A percentile compares a stretch with the other conserved stretches of the same genome.
These are phyloP conservation scores for Neurospora intermedia DNA, from an alignment of 495 filamentous ascomycete genomes.

Conservation along the genomic window DNA sequence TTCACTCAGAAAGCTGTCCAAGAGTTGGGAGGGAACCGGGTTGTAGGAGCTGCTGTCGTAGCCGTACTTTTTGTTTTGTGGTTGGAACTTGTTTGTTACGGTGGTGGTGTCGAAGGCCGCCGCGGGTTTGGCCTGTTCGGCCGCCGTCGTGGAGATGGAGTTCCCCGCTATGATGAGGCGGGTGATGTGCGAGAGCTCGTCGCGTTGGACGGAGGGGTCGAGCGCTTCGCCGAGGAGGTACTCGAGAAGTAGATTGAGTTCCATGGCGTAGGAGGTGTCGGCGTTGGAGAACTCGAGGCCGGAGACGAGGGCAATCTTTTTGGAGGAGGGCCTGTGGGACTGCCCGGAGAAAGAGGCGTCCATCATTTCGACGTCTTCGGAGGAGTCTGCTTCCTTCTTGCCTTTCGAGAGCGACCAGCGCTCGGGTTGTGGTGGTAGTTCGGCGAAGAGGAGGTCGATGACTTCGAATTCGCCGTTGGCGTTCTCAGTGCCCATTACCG, in stretches of 20 bases:
- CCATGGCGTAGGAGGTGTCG: slow-evolving; percentile 54
- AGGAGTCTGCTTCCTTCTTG: slow-evolving; percentile 12
- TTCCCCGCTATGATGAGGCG: slow-evolving; percentile 88
- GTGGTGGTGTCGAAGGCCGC: slow-evolving; percentile 21
- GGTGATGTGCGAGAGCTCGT: slow-evolving; percentile 57
- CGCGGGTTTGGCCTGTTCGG: slow-evolving; percentile 8
- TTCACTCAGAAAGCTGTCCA: slow-evolving; percentile 73
- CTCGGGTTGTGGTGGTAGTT: slow-evolving; percentile 67
- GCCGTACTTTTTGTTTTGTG: slow-evolving; percentile 68
- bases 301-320: slow-evolving; percentile 80
- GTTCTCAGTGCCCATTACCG: slow-evolving; percentile 88
- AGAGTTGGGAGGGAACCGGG: slow-evolving; percentile 63
- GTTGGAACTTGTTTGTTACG: slow-evolving; percentile 24
- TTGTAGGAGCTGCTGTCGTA: slow-evolving; percentile 88
- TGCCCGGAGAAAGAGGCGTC: slow-evolving; percentile 17
- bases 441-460: slow-evolving; percentile 76
- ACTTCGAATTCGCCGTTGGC: slow-evolving; percentile 86
- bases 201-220: slow-evolving; percentile 40
- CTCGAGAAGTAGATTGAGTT: slow-evolving; percentile 70
- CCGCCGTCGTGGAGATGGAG: slow-evolving; percentile 49
- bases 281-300: slow-evolving; percentile 74
- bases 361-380: slow-evolving; percentile 35
- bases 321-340: slow-evolving; percentile 20
- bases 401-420: slow-evolving; percentile 54
- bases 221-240: slow-evolving; percentile 78